Percentiles rank a stretch among this genome's conserved stretches.
Evolutionary conservation across 805 yeast genomes (phyloP).

Genomic region (Pichia sporocuriosa): DNA sequence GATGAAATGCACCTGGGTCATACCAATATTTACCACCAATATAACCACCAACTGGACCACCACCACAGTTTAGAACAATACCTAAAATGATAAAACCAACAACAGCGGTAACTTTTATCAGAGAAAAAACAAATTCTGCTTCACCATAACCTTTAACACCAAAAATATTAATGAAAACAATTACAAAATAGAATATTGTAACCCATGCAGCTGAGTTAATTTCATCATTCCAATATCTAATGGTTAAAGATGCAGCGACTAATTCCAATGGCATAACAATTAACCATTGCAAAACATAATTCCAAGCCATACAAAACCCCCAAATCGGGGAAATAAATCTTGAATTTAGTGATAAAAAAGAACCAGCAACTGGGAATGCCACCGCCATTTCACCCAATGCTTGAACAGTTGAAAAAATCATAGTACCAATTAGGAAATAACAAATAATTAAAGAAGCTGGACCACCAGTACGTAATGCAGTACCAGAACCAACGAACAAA

Average conservation of each 20-base stretch:
- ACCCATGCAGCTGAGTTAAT: slow-evolving; percentile 48
- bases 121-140: slow-evolving; percentile 50
- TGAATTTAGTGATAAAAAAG: slow-evolving; percentile 49
- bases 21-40: slow-evolving; percentile 56
- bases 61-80: slow-evolving; percentile 49
- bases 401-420: slow-evolving; percentile 55
- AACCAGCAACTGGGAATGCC: slow-evolving; percentile 53
- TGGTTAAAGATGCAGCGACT: slow-evolving; percentile 46
- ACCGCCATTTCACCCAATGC: slow-evolving; percentile 57
- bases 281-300: slow-evolving; percentile 45
- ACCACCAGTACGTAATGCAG: slow-evolving; percentile 53
- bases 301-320: slow-evolving; percentile 56
- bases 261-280: slow-evolving; percentile 45
- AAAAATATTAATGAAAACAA: slow-evolving; percentile 44
- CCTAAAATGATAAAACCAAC: slow-evolving; percentile 49
- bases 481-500: slow-evolving; percentile 64
- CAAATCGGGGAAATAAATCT: slow-evolving; percentile 50
- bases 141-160: slow-evolving; percentile 64
- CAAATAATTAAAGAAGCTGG: slow-evolving; percentile 60
- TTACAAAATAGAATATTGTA: slow-evolving; percentile 43
- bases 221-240: slow-evolving; percentile 38
- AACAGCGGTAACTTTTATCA: slow-evolving; percentile 48
- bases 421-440: slow-evolving; percentile 47
- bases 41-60: slow-evolving; percentile 51
- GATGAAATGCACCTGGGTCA: slow-evolving; percentile 46